Base-by-base conservation (phyloP, 306 rosid species). In the Prinsepia uniflora region DNA sequence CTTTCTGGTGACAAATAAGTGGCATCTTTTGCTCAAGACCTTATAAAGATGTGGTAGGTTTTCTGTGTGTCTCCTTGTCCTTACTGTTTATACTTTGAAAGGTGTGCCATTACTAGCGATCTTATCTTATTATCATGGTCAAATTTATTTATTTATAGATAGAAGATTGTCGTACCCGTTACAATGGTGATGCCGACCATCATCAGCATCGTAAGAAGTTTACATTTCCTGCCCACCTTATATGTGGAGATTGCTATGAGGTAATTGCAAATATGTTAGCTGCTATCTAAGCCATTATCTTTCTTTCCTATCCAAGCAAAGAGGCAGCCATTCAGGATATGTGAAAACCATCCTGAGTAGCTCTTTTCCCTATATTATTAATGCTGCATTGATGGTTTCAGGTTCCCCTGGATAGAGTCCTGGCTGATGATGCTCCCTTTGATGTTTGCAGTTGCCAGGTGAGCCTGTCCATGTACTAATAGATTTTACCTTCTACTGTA, bases 241-340 rank as follows among this genome's bases (percentile, higher is more conserved):
- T 94, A 30, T 94, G 96, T 78, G 99, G 92, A 78, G 99, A 94
- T 57, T 94, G 99, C 79, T 94, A 77, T 56, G 99, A 94, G 97
- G 99, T 94, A 78, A 77, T 78, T 63, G 34, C 34, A 68, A 49
- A 66, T 78, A 61, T 41, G 4, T 24, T 65, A 50, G 42, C 44
- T 71, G 44, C 24, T 56, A 9, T 12, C 54, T 5, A 18, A 54
- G 24, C 10, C 8, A 44, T 70, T 15, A 4, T 30, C 36, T 3
- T 42, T 5, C 15, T 12, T 0, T 8, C 30, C 52, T 11, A 0
- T 42, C 44, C 11, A 56, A 10, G 13, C 50, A 53, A 68, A 8
- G 13, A 49, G 43, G 60, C 52, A 24, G 55, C 44, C 17, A 3
- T 44, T 43, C 54, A 56, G 34, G 6, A 7, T 20, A 10, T 41